phyloP scores from a whole-genome alignment of 768 basidiomycete species.

The Gautieria morchelliformis region DNA sequence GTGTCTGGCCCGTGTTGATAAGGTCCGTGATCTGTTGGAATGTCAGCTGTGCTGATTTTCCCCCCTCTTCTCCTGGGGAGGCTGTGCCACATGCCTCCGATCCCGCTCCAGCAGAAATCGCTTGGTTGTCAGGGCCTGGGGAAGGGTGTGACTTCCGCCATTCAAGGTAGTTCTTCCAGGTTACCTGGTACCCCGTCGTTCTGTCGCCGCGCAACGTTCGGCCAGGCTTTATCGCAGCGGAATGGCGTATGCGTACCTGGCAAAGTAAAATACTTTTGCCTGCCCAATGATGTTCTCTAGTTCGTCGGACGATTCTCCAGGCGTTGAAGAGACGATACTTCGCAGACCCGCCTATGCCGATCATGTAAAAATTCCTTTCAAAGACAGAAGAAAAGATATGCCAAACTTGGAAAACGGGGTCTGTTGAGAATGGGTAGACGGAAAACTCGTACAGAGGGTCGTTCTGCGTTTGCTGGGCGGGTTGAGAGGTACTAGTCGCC shows the following conservation, averaged over 20 bases:
- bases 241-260: neutral
- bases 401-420: slow-evolving; percentile 2
- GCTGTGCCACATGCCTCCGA: neutral
- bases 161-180: slow-evolving; percentile 3
- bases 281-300: slow-evolving; percentile 5
- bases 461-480: neutral
- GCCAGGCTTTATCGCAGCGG: neutral
- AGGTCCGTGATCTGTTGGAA: slow-evolving; percentile 62
- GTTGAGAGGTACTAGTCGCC: neutral
- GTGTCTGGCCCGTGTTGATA: slow-evolving; percentile 61
- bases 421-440: neutral
- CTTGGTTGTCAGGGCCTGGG: neutral
- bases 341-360: neutral
- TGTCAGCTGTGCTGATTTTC: slow-evolving; percentile 25
- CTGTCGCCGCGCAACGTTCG: neutral
- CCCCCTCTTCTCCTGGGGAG: neutral
- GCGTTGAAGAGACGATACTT: neutral
- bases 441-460: neutral
- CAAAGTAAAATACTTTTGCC: slow-evolving; percentile 8
- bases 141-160: slow-evolving; percentile 5
- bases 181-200: neutral
- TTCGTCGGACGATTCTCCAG: neutral
- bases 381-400: neutral
- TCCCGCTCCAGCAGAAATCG: neutral
- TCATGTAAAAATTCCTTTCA: neutral